A percentile compares a stretch with the other conserved stretches of the same genome.
Evolutionary conservation across 495 filamentous ascomycete species (phyloP).

Genomic region (Astrothelium subdiscretum): DNA sequence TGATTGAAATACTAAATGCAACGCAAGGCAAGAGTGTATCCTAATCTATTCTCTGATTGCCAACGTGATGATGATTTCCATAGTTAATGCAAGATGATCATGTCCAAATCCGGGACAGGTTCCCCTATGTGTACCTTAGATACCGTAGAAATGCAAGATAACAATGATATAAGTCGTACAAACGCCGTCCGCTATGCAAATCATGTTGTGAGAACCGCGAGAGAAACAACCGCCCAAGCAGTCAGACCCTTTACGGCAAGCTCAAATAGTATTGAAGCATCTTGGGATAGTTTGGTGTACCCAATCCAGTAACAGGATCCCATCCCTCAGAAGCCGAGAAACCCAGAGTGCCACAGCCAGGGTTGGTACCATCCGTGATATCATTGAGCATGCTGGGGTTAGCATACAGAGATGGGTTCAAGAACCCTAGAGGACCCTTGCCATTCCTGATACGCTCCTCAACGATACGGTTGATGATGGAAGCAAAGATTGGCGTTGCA

Average conservation of each 20-base stretch:
- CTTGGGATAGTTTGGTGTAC: constrained; percentile 11
- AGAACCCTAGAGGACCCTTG: constrained; percentile 46
- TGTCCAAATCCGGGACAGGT: no score
- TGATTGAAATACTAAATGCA: no score
- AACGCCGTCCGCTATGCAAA: no score
- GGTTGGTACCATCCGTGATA: constrained; percentile 38
- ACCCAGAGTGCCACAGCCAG: constrained; percentile 10
- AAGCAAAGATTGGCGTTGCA: constrained; percentile 21
- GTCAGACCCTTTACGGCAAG: constrained; percentile 5
- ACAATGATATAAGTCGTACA: no score
- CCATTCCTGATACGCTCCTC: constrained; percentile 46
- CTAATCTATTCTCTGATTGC: no score
- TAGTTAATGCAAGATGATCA: no score
- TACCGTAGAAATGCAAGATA: no score
- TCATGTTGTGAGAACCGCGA: no score
- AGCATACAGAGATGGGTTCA: constrained; percentile 51
- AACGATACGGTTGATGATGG: constrained; percentile 50
- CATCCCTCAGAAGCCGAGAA: constrained; percentile 26
- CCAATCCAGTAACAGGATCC: constrained; percentile 43
- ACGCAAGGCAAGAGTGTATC: no score
- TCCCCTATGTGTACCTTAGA: no score
- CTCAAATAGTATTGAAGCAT: constrained; percentile 8
- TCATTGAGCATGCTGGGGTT: constrained; percentile 52
- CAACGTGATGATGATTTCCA: no score
- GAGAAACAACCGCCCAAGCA: no score